These are phyloP conservation scores for Globisporangium radiosum DNA, from an alignment of 352 stramenopile genomes.

Conservation along the genomic window DNA sequence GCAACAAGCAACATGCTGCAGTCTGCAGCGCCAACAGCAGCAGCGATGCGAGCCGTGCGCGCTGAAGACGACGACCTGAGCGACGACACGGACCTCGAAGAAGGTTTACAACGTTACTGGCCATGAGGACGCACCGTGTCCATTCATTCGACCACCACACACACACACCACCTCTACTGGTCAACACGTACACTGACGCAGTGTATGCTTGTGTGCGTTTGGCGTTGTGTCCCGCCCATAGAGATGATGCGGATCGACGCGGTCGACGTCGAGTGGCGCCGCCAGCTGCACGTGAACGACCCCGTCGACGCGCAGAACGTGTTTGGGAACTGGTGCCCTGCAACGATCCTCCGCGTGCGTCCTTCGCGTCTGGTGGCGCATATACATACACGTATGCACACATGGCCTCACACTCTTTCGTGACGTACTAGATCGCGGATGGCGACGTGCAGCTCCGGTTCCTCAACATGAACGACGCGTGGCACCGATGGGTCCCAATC, in stretches of 20 bases:
- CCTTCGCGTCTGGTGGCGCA: background rate
- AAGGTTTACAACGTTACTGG: conserved; percentile 27
- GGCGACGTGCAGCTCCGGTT: conserved; percentile 63
- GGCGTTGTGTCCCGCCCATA: conserved; percentile 5
- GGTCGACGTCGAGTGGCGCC: conserved; percentile 63
- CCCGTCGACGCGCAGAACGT: conserved; percentile 70
- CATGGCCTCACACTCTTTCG: background rate
- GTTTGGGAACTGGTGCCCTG: conserved; percentile 83
- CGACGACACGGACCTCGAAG: conserved; percentile 74
- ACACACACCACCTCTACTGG: background rate
- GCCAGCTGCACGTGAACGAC: conserved; percentile 56
- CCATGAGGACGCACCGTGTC: no score
- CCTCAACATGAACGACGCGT: conserved; percentile 79
- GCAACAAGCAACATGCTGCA: background rate
- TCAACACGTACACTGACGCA: background rate
- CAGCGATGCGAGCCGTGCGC: background rate
- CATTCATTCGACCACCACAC: background rate
- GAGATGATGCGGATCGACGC: conserved; percentile 81
- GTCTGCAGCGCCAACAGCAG: background rate
- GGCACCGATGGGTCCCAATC: conserved; percentile 55
- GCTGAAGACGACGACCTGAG: conserved; percentile 12
- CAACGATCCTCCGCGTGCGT: conserved; percentile 37
- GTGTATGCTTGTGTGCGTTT: conserved; percentile 3
- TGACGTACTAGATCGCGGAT: conserved; percentile 30
- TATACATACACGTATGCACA: background rate